A percentile compares a stretch with the other conserved stretches of the same genome.
phyloP scores from a whole-genome alignment of 2,329 filamentous ascomycete species.

The Ceratocystis alfenasii region DNA sequence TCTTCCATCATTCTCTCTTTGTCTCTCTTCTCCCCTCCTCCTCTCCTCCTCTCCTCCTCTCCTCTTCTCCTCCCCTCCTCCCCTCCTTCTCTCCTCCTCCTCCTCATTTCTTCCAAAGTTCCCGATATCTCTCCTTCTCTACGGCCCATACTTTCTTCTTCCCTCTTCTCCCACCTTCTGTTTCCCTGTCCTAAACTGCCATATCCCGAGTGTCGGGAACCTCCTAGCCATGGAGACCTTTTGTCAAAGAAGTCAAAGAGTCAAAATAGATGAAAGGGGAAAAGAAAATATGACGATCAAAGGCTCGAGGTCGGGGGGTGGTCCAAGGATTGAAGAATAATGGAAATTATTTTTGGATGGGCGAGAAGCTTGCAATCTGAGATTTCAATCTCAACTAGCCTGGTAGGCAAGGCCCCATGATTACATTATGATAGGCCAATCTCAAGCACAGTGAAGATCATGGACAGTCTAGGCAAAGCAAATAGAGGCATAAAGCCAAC shows the following conservation, averaged over 20 bases:
- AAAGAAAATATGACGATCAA: neutral
- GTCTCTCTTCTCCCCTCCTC: neutral
- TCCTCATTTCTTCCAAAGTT: neutral
- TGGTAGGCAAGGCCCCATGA: neutral
- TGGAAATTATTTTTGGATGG: neutral
- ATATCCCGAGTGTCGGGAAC: slow-evolving; percentile 3
- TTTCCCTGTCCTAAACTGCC: neutral
- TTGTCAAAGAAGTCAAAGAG: neutral
- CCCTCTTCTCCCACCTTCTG: neutral
- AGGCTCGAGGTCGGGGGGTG: neutral
- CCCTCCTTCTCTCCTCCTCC: neutral
- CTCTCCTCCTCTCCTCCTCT: neutral
- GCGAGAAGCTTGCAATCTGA: slow-evolving; percentile 4
- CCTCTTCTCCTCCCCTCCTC: too few species aligned
- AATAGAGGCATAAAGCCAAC: neutral
- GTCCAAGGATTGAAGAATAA: neutral
- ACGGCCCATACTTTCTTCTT: neutral
- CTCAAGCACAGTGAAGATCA: neutral
- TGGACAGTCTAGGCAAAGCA: neutral
- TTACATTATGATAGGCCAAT: neutral
- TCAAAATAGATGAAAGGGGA: neutral
- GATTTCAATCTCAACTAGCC: neutral
- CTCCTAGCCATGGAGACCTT: neutral
- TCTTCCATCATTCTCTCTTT: neutral
- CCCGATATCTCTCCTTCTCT: neutral